A percentile compares a stretch with the other conserved stretches of the same genome.
Evolutionary conservation across 1,284 basidiomycete genomes (phyloP).

Genomic region (Cerrena zonata): DNA sequence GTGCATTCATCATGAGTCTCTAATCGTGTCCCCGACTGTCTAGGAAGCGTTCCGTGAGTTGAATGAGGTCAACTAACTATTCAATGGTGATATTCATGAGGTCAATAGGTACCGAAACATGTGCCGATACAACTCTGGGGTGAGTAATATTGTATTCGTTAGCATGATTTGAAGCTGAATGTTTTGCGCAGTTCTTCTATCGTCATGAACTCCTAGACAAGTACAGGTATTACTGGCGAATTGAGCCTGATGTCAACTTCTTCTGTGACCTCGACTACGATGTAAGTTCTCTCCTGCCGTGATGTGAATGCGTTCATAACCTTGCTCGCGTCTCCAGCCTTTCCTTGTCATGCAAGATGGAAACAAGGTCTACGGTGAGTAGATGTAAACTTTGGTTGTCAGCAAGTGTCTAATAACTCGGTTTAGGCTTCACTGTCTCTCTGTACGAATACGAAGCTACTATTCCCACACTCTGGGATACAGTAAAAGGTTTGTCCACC

Average conservation of each 20-base stretch:
- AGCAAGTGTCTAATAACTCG: neutral
- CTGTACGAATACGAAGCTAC: constrained; percentile 65
- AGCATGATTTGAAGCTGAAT: neutral
- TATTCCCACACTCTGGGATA: constrained; percentile 61
- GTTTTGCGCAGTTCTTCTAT: constrained; percentile 69
- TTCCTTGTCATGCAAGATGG: constrained; percentile 86
- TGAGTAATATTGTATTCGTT: constrained; percentile 34
- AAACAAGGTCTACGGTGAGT: constrained; percentile 76
- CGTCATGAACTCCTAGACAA: constrained; percentile 72
- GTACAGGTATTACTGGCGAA: constrained; percentile 91
- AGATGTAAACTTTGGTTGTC: neutral
- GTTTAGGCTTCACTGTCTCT: constrained; percentile 54
- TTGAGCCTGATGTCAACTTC: constrained; percentile 44
- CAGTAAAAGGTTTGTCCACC: constrained; percentile 42
- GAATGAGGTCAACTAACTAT: constrained; percentile 20
- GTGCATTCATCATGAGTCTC: constrained; percentile 1
- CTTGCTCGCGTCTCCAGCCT: constrained; percentile 58
- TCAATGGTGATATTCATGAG: constrained; percentile 1
- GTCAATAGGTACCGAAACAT: constrained; percentile 72
- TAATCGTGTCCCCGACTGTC: neutral
- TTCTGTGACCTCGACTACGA: constrained; percentile 31
- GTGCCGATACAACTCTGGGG: constrained; percentile 93
- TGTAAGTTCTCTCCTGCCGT: constrained; percentile 13
- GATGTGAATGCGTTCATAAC: neutral
- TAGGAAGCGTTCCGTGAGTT: constrained; percentile 60